These are phyloP conservation scores for Aaosphaeria pasadenensis DNA, from an alignment of 2,329 filamentous ascomycete species.

Conservation along the genomic window DNA sequence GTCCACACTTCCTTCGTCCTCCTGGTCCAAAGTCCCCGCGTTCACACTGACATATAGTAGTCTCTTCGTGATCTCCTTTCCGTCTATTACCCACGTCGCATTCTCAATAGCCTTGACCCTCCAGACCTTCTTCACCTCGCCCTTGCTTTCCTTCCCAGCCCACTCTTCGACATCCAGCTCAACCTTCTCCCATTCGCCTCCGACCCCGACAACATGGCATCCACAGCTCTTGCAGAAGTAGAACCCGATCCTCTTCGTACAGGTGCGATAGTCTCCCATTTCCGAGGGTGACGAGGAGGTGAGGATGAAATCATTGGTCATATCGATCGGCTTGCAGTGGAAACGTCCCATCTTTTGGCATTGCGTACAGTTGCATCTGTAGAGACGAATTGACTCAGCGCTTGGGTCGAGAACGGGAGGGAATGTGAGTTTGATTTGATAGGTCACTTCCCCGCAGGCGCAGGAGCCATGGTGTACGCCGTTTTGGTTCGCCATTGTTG, in stretches of 20 bases:
- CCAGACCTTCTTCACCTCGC: conserved; percentile 20
- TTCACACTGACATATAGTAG: conserved; percentile 32
- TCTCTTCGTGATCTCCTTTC: conserved; percentile 9
- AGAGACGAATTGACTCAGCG: conserved; percentile 15
- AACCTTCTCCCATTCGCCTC: conserved; percentile 17
- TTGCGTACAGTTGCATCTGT: conserved; percentile 50
- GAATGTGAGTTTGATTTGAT: conserved; percentile 44
- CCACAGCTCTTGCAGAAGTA: conserved; percentile 50
- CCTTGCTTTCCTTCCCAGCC: conserved; percentile 11
- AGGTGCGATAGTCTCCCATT: conserved; percentile 43
- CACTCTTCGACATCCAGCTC: conserved; percentile 19
- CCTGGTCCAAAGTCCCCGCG: conserved; percentile 26
- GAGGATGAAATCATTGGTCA: conserved; percentile 46
- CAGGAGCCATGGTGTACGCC: conserved; percentile 41
- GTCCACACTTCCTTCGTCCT: conserved; percentile 22
- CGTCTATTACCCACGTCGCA: conserved; percentile 6
- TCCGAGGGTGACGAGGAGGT: conserved; percentile 39
- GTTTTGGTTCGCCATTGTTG: not conserved
- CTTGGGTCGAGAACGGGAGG: conserved; percentile 26
- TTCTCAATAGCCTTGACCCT: conserved; percentile 12
- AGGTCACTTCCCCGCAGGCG: conserved; percentile 46
- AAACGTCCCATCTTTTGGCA: conserved; percentile 50
- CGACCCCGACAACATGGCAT: conserved; percentile 43
- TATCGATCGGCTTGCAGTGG: conserved; percentile 41
- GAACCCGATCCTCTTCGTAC: conserved; percentile 34